Percentiles rank a stretch among this genome's conserved stretches.
Conservation (phyloP, 768 basidiomycete genomes). For the Pisolithus albus region DNA sequence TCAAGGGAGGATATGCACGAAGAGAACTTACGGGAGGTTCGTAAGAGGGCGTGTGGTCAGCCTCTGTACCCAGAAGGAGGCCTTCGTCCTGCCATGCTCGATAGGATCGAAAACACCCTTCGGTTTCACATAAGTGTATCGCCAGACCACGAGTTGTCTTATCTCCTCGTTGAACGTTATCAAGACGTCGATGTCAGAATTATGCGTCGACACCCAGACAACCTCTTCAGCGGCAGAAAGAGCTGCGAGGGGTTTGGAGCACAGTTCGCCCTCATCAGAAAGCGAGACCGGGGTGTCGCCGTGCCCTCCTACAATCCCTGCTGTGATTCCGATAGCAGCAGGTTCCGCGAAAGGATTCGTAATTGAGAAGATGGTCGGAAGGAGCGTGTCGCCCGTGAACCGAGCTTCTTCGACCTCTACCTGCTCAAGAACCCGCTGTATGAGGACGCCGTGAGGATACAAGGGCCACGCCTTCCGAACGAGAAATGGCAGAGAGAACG, state of each 20-base stretch:
- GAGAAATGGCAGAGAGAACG: slow-evolving; percentile 75
- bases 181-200: slow-evolving; percentile 40
- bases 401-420: slow-evolving; percentile 62
- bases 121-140: slow-evolving; percentile 60
- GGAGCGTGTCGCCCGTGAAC: slow-evolving; percentile 53
- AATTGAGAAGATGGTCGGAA: slow-evolving; percentile 79
- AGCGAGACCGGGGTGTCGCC: slow-evolving; percentile 30
- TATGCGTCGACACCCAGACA: slow-evolving; percentile 48
- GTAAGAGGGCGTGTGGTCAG: slow-evolving; percentile 45
- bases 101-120: slow-evolving; percentile 40
- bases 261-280: slow-evolving; percentile 50
- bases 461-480: slow-evolving; percentile 75
- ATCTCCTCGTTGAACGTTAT: slow-evolving; percentile 55
- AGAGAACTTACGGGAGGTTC: slow-evolving; percentile 42
- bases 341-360: slow-evolving; percentile 74
- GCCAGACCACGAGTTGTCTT: slow-evolving; percentile 58
- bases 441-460: slow-evolving; percentile 70
- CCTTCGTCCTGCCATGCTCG: slow-evolving; percentile 61
- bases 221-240: slow-evolving; percentile 61
- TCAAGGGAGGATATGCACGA: background rate
- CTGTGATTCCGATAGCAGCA: slow-evolving; percentile 60
- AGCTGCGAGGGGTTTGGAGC: slow-evolving; percentile 43
- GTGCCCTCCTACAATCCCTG: slow-evolving; percentile 47
- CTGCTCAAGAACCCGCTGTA: slow-evolving; percentile 66
- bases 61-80: slow-evolving; percentile 68